Evolutionary conservation across 2,329 filamentous ascomycete genomes (phyloP).

Genomic region (Cladophialophora psammophila): DNA sequence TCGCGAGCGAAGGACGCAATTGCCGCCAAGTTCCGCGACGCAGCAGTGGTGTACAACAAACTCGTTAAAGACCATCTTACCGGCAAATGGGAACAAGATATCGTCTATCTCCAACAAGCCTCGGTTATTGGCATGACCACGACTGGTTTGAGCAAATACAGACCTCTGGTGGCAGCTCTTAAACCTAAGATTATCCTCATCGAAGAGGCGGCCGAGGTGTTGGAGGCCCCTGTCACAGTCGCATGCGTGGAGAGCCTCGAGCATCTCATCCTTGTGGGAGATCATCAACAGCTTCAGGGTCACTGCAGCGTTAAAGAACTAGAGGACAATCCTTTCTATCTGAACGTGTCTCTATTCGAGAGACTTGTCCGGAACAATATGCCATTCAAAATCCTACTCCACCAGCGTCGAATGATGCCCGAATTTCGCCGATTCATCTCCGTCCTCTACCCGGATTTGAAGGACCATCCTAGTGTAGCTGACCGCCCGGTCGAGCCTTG

Average conservation of each 20-base stretch:
- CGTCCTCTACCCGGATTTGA: conserved; percentile 67
- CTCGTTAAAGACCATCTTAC: conserved; percentile 62
- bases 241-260: conserved; percentile 68
- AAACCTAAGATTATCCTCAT: conserved; percentile 74
- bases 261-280: conserved; percentile 75
- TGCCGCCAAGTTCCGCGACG: conserved; percentile 55
- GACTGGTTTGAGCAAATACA: conserved; percentile 82
- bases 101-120: conserved; percentile 66
- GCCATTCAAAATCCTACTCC: conserved; percentile 68
- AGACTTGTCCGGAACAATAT: conserved; percentile 72
- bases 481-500: conserved; percentile 56
- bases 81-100: conserved; percentile 66
- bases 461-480: conserved; percentile 65
- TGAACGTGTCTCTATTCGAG: conserved; percentile 81
- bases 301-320: conserved; percentile 70
- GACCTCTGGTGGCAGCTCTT: conserved; percentile 70
- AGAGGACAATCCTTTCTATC: conserved; percentile 66
- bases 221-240: conserved; percentile 63
- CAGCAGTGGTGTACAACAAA: conserved; percentile 60
- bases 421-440: conserved; percentile 67
- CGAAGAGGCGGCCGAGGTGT: conserved; percentile 80
- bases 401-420: conserved; percentile 77
- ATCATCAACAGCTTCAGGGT: conserved; percentile 78
- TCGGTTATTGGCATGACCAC: conserved; percentile 74
- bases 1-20: conserved; percentile 60